Evolutionary conservation across 352 stramenopile genomes (phyloP).

Genomic region (Phytophthora podocarpi): DNA sequence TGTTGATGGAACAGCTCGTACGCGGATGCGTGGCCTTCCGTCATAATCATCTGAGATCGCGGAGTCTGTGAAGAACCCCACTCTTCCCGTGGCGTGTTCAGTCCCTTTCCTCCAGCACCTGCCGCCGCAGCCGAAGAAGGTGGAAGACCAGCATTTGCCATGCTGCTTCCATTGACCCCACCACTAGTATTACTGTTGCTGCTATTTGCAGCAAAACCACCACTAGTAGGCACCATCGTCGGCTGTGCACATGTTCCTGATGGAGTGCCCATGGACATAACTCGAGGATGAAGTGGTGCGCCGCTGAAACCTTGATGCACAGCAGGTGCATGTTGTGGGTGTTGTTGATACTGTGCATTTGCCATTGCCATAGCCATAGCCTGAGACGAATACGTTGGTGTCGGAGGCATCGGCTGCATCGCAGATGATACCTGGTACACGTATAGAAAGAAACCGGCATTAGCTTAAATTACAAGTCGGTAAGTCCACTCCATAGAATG

Average conservation of each 20-base stretch:
- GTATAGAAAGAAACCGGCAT: background rate
- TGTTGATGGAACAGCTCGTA: constrained; percentile 91
- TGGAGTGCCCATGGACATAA: constrained; percentile 23
- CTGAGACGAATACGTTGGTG: constrained; percentile 39
- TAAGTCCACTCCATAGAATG: background rate
- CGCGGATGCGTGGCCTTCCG: constrained; percentile 77
- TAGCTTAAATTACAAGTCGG: constrained; percentile 3
- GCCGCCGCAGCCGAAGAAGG: constrained; percentile 42
- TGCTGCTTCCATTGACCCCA: constrained; percentile 10
- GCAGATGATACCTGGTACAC: constrained; percentile 27
- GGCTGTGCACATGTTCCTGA: constrained; percentile 26
- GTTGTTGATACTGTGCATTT: constrained; percentile 39
- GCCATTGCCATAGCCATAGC: constrained; percentile 42
- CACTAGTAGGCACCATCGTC: constrained; percentile 19
- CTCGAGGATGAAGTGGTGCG: constrained; percentile 42
- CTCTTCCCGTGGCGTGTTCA: constrained; percentile 83
- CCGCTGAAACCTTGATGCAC: constrained; percentile 46
- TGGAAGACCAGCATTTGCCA: constrained; percentile 35
- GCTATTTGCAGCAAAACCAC: constrained; percentile 19
- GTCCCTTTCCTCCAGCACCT: constrained; percentile 43
- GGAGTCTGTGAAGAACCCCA: constrained; percentile 88
- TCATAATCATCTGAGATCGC: constrained; percentile 82
- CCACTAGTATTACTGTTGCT: constrained; percentile 16
- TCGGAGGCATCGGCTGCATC: constrained; percentile 36
- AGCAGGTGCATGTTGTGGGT: constrained; percentile 19